Evolutionary conservation across 371 early-diverging fungal genomes (phyloP).

Genomic region (Mortierella sp.): DNA sequence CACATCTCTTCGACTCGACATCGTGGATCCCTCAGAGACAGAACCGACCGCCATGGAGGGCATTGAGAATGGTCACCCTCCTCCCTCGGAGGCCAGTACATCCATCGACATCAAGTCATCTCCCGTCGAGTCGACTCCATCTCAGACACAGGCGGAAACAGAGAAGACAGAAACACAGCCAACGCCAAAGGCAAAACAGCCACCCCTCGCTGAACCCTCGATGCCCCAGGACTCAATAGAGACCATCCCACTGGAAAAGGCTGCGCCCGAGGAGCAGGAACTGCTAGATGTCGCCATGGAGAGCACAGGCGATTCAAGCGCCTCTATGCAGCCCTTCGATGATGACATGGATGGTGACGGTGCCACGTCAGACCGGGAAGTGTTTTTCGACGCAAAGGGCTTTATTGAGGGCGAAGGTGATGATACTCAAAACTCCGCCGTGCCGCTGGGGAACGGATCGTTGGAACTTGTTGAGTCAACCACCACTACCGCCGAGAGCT

Average conservation of each 20-base stretch:
- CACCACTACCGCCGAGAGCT: not conserved
- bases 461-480: not conserved
- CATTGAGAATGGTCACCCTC: not conserved
- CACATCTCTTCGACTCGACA: conserved; percentile 62
- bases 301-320: not conserved
- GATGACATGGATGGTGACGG: conserved; percentile 26
- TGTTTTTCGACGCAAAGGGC: conserved; percentile 53
- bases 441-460: not conserved
- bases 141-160: not conserved
- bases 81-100: not conserved
- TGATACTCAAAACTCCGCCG: conserved; percentile 7
- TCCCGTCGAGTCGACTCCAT: not conserved
- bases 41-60: not conserved
- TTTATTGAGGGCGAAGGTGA: conserved; percentile 40
- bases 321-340: conserved; percentile 9
- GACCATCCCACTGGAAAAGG: too few relatives aligned
- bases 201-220: not conserved
- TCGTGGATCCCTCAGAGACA: conserved; percentile 48
- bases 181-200: not conserved
- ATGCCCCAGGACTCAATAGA: not conserved
- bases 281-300: not conserved
- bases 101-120: not conserved
- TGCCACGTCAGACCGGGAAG: conserved; percentile 36
- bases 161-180: not conserved
- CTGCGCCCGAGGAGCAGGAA: not conserved